Evolutionary conservation across 2,329 filamentous ascomycete species (phyloP), one percentile per base, ranked within the genome.

Genomic region (Coleophoma eucalyptorum): DNA sequence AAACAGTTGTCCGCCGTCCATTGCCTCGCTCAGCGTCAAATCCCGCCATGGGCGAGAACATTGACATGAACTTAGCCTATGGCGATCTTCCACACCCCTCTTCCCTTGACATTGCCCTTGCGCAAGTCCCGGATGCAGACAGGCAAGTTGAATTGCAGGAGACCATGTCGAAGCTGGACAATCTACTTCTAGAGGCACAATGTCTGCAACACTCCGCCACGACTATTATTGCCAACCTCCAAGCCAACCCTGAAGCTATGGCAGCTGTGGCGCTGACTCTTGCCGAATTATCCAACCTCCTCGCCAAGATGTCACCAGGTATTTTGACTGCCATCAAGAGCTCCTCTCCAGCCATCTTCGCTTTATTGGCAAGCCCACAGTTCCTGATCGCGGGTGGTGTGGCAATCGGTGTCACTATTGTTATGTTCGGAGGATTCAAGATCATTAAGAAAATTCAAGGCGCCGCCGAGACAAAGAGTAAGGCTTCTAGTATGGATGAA

Each of bases 371-470:
- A 0, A 92, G 87, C 50, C 94, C 94, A 1, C 90, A 99, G 64
- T 99, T 99, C 66, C 81, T 97, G 56, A 96, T 99, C 61, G 91
- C 91, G 4, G 90, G 89, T 1, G 89, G 92, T 41, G 84, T 96
- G 13, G 90, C 89, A 1, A 84, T 96, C 0, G 94, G 94, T 13
- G 86, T 96, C n/a, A 97, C 94, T 0, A 85, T 97, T 8, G 90
- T 99, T 62, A 92, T 94, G 67, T 90, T 99, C 53, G 94, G 94
- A 49, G 93, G 94, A 5, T 97, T 90, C 80, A 97, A 96, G 72
- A 97, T 99, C 67, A 85, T 99, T 71, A 95, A 97, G 77, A 86
- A 84, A 60, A 89, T 97, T 58, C 74, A 76, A 62, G 72, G 66
- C 13, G 70, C 71, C 49, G 58, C 62, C 34, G 59, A 51, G n/a